Percentiles rank a stretch among this genome's conserved stretches.
Evolutionary conservation across 192 early-diverging fungal genomes (phyloP).

Genomic region (Entomortierella lignicola): DNA sequence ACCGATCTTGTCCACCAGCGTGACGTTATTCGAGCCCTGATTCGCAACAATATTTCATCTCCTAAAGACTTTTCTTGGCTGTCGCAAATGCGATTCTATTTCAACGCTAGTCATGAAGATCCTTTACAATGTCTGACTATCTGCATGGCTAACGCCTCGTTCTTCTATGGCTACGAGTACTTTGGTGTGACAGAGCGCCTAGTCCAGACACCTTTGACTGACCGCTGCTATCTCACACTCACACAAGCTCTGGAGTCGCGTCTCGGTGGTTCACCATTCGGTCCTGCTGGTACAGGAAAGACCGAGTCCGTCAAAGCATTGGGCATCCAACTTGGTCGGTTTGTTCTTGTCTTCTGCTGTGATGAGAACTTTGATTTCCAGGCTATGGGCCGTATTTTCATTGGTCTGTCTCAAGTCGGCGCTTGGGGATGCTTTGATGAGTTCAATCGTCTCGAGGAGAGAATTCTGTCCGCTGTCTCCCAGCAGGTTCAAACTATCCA

Average conservation of each 20-base stretch:
- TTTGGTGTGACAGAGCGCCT: slow-evolving; percentile 96
- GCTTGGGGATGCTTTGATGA: slow-evolving; percentile 99
- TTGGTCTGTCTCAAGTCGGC: slow-evolving; percentile 98
- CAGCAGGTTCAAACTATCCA: slow-evolving; percentile 99
- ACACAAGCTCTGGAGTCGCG: slow-evolving; percentile 95
- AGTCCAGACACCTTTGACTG: slow-evolving; percentile 99
- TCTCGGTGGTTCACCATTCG: slow-evolving; percentile 97
- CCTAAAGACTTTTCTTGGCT: slow-evolving; percentile 94
- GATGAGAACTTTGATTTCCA: slow-evolving; percentile 99
- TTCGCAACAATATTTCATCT: slow-evolving; percentile 58
- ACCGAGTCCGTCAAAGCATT: slow-evolving; percentile 99
- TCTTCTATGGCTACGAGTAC: slow-evolving; percentile 98
- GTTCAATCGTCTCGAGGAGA: slow-evolving; percentile 99
- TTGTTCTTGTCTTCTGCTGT: slow-evolving; percentile 99
- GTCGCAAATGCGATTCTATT: slow-evolving; percentile 94
- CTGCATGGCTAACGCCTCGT: slow-evolving; percentile 93
- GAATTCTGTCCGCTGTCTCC: slow-evolving; percentile 97
- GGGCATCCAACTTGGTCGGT: slow-evolving; percentile 93
- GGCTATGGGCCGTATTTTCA: slow-evolving; percentile 99
- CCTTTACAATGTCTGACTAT: slow-evolving; percentile 80
- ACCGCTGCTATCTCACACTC: slow-evolving; percentile 98
- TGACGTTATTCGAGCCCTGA: slow-evolving; percentile 85
- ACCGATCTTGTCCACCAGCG: slow-evolving; percentile 99
- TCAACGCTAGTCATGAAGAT: slow-evolving; percentile 66
- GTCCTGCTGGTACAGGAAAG: slow-evolving; percentile 99